These are phyloP conservation scores for Fraxinus ornus DNA, from an alignment of 305 asterid genomes.

Conservation along the genomic window DNA sequence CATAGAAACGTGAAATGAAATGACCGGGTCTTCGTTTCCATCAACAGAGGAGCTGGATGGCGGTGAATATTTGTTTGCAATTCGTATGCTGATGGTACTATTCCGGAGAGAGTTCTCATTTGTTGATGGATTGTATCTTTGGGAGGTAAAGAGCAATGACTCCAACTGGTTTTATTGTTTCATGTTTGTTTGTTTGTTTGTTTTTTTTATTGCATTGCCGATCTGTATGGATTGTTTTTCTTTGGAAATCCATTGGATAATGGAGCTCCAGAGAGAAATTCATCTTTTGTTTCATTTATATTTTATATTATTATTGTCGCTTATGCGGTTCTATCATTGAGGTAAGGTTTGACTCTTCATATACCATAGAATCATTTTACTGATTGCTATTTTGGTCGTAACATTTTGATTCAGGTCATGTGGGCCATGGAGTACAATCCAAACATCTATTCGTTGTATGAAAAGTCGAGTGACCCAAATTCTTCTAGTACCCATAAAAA, in stretches of 20 bases:
- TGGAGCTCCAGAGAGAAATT: background rate
- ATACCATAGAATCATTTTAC: background rate
- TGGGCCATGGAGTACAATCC: conserved; percentile 99
- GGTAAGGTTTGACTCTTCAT: background rate
- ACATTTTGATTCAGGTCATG: conserved; percentile 59
- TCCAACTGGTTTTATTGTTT: background rate
- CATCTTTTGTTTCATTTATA: background rate
- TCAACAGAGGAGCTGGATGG: conserved; percentile 92
- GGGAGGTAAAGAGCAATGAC: conserved; percentile 68
- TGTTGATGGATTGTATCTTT: conserved; percentile 83
- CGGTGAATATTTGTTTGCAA: conserved; percentile 91
- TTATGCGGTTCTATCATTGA: background rate
- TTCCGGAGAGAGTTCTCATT: conserved; percentile 94
- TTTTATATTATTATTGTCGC: background rate
- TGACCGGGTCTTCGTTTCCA: conserved; percentile 13
- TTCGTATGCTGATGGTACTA: conserved; percentile 97
- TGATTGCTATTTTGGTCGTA: background rate
- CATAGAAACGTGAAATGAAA: background rate
- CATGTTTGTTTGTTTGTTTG: background rate
- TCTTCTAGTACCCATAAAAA: conserved; percentile 28
- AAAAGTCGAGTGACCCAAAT: conserved; percentile 40
- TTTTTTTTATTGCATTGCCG: background rate
- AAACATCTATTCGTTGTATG: conserved; percentile 52
- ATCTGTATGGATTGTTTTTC: background rate
- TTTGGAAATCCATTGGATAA: background rate